Evolutionary conservation across 2,329 filamentous ascomycete genomes (phyloP).

Genomic region (Huntiella omanensis): DNA sequence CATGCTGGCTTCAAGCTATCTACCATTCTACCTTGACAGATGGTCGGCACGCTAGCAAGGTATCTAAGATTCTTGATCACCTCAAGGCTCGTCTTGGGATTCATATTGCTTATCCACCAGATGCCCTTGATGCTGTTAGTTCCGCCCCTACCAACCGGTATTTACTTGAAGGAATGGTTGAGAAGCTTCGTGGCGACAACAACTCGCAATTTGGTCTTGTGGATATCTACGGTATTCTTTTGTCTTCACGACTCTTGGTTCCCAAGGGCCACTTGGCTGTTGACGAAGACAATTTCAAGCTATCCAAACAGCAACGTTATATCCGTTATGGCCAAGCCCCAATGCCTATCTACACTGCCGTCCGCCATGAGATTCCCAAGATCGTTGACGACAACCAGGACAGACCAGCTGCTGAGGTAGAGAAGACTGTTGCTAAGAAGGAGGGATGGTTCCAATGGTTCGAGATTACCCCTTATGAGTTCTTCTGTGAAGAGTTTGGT

Average conservation of each 20-base stretch:
- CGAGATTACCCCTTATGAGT: slow-evolving; percentile 84
- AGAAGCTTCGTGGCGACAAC: slow-evolving; percentile 73
- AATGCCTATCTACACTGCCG: slow-evolving; percentile 85
- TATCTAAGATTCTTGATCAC: slow-evolving; percentile 59
- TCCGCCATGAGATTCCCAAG: slow-evolving; percentile 78
- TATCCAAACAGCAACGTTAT: slow-evolving; percentile 69
- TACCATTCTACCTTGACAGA: slow-evolving; percentile 65
- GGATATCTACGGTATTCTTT: slow-evolving; percentile 74
- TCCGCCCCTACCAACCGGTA: slow-evolving; percentile 86
- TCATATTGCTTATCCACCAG: slow-evolving; percentile 84
- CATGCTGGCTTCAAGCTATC: slow-evolving; percentile 83
- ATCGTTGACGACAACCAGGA: slow-evolving; percentile 18
- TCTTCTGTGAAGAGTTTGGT: slow-evolving; percentile 81
- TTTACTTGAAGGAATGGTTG: slow-evolving; percentile 69
- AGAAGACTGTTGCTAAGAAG: slow-evolving; percentile 30
- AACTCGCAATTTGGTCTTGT: slow-evolving; percentile 71
- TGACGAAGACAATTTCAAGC: slow-evolving; percentile 60
- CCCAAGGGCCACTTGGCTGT: slow-evolving; percentile 51
- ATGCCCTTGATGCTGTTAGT: slow-evolving; percentile 63
- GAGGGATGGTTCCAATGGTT: slow-evolving; percentile 98
- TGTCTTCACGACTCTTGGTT: slow-evolving; percentile 70
- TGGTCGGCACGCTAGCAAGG: slow-evolving; percentile 25
- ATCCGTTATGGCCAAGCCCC: slow-evolving; percentile 64
- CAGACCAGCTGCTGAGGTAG: slow-evolving; percentile 22
- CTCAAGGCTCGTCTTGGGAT: slow-evolving; percentile 68